phyloP scores from a whole-genome alignment of 805 yeast species.

The Lipomyces orientalis region DNA sequence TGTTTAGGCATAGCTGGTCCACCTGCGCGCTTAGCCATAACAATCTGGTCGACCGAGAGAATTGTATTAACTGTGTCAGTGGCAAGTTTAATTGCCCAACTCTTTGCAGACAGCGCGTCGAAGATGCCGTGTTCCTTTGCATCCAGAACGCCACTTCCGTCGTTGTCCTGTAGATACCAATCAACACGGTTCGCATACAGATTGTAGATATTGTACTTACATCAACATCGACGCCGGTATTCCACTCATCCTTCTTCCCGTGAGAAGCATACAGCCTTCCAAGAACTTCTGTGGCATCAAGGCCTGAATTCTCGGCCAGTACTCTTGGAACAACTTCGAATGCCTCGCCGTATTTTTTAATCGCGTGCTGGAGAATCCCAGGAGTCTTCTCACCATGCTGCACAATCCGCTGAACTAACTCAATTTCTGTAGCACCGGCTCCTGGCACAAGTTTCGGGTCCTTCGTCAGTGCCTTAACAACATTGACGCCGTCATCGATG shows the following conservation, averaged over 20 bases:
- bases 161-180: constrained; percentile 38
- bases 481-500: constrained; percentile 93
- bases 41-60: constrained; percentile 92
- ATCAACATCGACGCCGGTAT: constrained; percentile 77
- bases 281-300: constrained; percentile 86
- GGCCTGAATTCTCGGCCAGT: constrained; percentile 91
- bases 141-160: constrained; percentile 69
- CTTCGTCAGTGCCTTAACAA: constrained; percentile 85
- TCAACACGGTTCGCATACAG: background rate
- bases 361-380: constrained; percentile 89
- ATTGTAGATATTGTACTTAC: constrained; percentile 54
- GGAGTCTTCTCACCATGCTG: constrained; percentile 92
- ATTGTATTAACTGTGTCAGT: constrained; percentile 94
- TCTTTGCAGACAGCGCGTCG: constrained; percentile 80
- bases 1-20: constrained; percentile 92
- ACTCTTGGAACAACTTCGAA: constrained; percentile 94
- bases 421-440: constrained; percentile 95
- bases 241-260: constrained; percentile 53
- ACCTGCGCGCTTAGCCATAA: constrained; percentile 98
- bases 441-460: constrained; percentile 87
- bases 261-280: constrained; percentile 90
- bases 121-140: constrained; percentile 70
- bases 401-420: constrained; percentile 77
- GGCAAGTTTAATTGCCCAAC: constrained; percentile 88
- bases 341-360: constrained; percentile 90